A percentile compares a stretch with the other conserved stretches of the same genome.
These are phyloP conservation scores for Calonectria naviculata DNA, from an alignment of 2,329 filamentous ascomycete species.

Conservation along the genomic window DNA sequence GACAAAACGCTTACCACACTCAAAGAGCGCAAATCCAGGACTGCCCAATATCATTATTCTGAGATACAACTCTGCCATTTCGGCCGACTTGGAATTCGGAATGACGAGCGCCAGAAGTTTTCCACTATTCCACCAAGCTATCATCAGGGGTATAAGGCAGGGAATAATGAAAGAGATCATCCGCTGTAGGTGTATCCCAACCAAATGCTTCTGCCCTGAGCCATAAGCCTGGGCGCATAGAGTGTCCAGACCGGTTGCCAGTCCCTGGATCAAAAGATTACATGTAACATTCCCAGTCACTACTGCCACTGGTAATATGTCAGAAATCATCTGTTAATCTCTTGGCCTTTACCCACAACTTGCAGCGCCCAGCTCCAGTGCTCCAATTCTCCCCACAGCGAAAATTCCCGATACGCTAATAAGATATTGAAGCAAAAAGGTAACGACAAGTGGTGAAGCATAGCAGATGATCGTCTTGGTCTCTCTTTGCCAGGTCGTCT, in stretches of 20 bases:
- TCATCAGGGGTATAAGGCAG: conserved; percentile 76
- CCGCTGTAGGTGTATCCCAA: conserved; percentile 83
- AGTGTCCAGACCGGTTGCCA: conserved; percentile 91
- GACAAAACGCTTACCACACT: conserved; percentile 82
- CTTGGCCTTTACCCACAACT: not conserved
- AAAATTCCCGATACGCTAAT: conserved; percentile 85
- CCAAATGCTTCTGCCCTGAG: conserved; percentile 87
- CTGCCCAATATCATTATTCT: conserved; percentile 78
- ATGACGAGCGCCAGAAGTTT: conserved; percentile 65
- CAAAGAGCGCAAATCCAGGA: conserved; percentile 81
- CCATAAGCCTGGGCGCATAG: conserved; percentile 95
- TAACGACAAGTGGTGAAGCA: conserved; percentile 74
- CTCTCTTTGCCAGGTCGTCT: conserved; percentile 84
- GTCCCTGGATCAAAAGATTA: conserved; percentile 66
- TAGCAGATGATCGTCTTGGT: conserved; percentile 81
- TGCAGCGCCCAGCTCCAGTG: conserved; percentile 60
- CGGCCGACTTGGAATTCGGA: conserved; percentile 67
- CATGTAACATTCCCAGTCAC: not conserved
- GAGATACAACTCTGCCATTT: conserved; percentile 79
- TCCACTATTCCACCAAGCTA: conserved; percentile 77
- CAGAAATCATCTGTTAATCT: not conserved
- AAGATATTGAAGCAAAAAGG: conserved; percentile 84
- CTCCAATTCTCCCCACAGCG: conserved; percentile 80
- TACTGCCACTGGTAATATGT: not conserved
- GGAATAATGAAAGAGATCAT: conserved; percentile 83